A percentile compares a stretch with the other conserved stretches of the same genome.
Evolutionary conservation across 2,329 filamentous ascomycete species (phyloP).

Genomic region (Phoma sp.): DNA sequence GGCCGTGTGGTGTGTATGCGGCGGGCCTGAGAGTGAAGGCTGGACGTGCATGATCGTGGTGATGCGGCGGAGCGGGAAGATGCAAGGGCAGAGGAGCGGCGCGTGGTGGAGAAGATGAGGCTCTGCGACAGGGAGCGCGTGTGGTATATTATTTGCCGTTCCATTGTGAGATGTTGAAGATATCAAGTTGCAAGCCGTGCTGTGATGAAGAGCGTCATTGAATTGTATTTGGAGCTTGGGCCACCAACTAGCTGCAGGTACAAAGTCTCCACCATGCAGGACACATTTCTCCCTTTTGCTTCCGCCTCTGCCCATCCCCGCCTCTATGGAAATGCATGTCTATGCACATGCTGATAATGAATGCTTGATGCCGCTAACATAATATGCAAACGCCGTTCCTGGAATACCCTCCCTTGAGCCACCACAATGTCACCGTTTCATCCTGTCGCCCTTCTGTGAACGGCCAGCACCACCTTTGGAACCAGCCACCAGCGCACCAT

Average conservation of each 20-base stretch:
- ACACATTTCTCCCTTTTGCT: background rate
- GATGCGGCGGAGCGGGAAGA: constrained; percentile 6
- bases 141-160: constrained; percentile 21
- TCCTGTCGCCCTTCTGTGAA: background rate
- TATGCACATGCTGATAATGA: constrained; percentile 1
- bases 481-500: background rate
- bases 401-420: background rate
- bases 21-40: constrained; percentile 4
- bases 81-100: constrained; percentile 1
- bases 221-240: constrained; percentile 13
- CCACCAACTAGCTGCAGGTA: constrained; percentile 6
- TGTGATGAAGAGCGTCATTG: constrained; percentile 15
- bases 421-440: background rate
- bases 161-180: constrained; percentile 20
- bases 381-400: background rate
- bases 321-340: constrained; percentile 7
- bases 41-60: background rate
- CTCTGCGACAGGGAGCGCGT: constrained; percentile 17
- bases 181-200: background rate
- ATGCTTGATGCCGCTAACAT: constrained; percentile 1
- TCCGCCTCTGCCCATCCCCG: background rate
- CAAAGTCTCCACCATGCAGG: background rate
- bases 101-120: constrained; percentile 5
- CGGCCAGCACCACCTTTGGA: background rate
- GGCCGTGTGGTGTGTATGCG: constrained; percentile 31